A percentile compares a stretch with the other conserved stretches of the same genome.
These are phyloP conservation scores for Camellia lanceoleosa DNA, from an alignment of 148 eudicot species.

Conservation along the genomic window DNA sequence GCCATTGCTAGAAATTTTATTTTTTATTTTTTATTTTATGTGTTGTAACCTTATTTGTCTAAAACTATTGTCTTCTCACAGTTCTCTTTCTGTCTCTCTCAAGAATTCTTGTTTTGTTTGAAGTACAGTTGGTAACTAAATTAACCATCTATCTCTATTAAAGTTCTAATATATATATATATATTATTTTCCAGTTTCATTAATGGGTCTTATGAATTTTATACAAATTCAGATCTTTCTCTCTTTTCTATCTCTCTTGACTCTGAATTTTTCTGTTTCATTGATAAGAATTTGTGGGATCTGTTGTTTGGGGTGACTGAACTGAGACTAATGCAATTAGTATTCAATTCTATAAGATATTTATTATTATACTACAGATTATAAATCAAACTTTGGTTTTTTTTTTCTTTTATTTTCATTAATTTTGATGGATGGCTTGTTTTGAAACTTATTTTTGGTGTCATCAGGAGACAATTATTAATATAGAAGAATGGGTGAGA, in stretches of 20 bases:
- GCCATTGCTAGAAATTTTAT: too few relatives aligned
- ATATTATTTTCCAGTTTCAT: background rate
- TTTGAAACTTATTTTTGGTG: background rate
- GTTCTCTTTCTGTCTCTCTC: background rate
- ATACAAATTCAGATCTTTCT: background rate
- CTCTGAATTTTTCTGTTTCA: background rate
- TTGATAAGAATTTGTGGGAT: background rate
- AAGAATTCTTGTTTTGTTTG: background rate
- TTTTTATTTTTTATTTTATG: too few relatives aligned
- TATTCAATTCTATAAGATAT: background rate
- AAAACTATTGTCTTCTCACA: background rate
- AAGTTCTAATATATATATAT: background rate
- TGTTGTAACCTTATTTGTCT: background rate
- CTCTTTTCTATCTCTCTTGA: background rate
- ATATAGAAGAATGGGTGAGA: slow-evolving; percentile 60
- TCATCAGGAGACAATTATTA: slow-evolving; percentile 11
- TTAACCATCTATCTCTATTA: background rate
- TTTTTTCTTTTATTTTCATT: background rate
- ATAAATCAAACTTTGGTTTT: background rate
- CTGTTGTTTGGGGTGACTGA: background rate
- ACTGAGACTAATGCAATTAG: background rate
- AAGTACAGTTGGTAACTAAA: background rate
- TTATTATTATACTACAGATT: background rate
- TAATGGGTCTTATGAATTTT: background rate
- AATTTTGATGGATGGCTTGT: background rate